Percentiles rank a stretch among this genome's conserved stretches.
Evolutionary conservation across 139 green algal species (phyloP).

Genomic region (Picochlorum sp.): DNA sequence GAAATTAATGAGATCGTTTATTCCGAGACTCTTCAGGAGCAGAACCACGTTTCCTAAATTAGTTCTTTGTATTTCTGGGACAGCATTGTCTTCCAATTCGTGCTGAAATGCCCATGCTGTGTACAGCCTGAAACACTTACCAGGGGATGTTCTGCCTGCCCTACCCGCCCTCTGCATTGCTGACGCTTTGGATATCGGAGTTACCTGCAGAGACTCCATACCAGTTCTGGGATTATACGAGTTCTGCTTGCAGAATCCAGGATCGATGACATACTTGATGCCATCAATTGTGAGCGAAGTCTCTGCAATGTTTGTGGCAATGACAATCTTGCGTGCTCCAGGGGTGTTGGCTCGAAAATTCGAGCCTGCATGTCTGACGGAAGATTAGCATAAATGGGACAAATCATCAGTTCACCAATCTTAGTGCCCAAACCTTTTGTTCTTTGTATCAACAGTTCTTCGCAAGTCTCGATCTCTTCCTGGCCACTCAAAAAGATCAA

Average conservation of each 20-base stretch:
- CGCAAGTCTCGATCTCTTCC: conserved; percentile 93
- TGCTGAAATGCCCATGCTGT: conserved; percentile 87
- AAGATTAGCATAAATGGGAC: conserved; percentile 96
- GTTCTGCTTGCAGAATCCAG: conserved; percentile 96
- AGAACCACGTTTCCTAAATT: conserved; percentile 97
- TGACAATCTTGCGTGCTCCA: conserved; percentile 86
- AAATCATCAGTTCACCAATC: conserved; percentile 92
- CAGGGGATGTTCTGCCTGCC: conserved; percentile 68
- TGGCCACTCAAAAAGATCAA: conserved; percentile 95
- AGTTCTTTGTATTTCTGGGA: conserved; percentile 91
- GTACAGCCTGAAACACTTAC: conserved; percentile 97
- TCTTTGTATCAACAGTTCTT: conserved; percentile 86
- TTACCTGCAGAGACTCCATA: conserved; percentile 94
- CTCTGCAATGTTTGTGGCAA: conserved; percentile 98
- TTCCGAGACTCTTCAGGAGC: conserved; percentile 94
- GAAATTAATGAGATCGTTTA: conserved; percentile 96
- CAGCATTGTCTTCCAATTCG: conserved; percentile 95
- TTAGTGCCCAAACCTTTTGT: conserved; percentile 75
- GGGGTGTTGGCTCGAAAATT: conserved; percentile 94
- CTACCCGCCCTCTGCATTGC: conserved; percentile 81
- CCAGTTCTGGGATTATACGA: conserved; percentile 89
- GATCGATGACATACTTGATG: conserved; percentile 95
- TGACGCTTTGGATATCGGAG: conserved; percentile 77
- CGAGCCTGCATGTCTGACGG: conserved; percentile 89
- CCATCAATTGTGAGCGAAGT: conserved; percentile 95